Evolutionary conservation across 225 moss, liverwort and hornwort genomes (phyloP).

Genomic region (Bryum argenteum): DNA sequence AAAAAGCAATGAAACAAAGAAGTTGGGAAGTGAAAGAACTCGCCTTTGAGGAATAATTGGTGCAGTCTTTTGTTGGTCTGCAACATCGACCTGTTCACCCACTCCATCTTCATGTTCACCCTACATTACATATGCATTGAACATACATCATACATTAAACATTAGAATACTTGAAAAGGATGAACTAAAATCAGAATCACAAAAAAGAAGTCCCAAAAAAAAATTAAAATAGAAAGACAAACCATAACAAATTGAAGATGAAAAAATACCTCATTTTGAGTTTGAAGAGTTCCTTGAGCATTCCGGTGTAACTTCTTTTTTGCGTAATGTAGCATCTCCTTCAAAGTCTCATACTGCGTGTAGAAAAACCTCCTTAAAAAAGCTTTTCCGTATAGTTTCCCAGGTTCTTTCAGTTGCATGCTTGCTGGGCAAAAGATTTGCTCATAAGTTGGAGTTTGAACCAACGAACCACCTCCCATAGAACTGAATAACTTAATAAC

Average conservation of each 20-base stretch:
- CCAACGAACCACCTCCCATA: not conserved
- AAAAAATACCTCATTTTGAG: no score
- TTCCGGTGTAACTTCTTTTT: not conserved
- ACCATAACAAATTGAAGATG: no score
- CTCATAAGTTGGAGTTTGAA: not conserved
- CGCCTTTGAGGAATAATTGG: no score
- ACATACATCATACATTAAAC: no score
- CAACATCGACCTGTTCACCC: not conserved
- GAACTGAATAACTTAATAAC: not conserved
- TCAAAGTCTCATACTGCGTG: not conserved
- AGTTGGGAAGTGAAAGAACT: no score
- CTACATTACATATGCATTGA: no score
- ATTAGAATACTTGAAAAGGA: no score
- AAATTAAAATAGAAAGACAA: not conserved
- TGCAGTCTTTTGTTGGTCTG: not conserved
- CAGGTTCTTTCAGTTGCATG: not conserved
- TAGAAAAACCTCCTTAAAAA: not conserved
- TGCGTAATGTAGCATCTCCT: not conserved
- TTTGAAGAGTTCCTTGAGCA: no score
- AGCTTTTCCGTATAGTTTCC: not conserved
- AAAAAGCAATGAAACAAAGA: no score
- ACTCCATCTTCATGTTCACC: not conserved
- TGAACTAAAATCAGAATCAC: no score
- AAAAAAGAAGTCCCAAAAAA: not conserved
- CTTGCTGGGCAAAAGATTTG: not conserved